Percentiles rank a stretch among this genome's conserved stretches.
Conservation (phyloP, 306 rosid species). For the Medicago truncatula region DNA sequence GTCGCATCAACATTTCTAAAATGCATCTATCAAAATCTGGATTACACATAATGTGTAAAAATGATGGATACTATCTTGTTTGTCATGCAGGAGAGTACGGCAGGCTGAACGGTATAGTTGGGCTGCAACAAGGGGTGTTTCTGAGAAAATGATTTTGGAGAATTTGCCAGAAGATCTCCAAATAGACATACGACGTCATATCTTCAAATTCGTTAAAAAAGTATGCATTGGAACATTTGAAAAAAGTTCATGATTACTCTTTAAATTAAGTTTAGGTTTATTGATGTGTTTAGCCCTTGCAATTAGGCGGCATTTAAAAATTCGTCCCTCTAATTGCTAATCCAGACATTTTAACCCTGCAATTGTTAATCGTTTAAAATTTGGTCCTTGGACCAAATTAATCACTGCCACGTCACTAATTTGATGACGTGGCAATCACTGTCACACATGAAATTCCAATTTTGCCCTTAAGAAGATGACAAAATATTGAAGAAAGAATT, state of each 20-base stretch:
- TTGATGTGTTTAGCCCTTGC: no score
- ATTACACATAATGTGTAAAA: background rate
- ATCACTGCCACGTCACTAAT: no score
- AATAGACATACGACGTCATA: constrained; percentile 82
- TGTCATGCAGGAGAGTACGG: constrained; percentile 64
- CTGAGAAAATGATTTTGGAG: constrained; percentile 74
- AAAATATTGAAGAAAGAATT: no score
- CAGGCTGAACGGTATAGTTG: constrained; percentile 77
- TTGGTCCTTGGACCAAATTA: no score
- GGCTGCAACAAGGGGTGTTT: constrained; percentile 90
- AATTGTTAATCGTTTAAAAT: no score
- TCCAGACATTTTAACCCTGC: no score
- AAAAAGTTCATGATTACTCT: background rate
- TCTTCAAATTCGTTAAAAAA: constrained; percentile 48
- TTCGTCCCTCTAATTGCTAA: no score
- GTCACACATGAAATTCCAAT: no score
- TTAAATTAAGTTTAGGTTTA: no score
- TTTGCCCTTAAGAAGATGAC: no score
- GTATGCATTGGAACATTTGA: constrained; percentile 29
- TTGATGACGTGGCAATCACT: no score
- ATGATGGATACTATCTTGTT: constrained; percentile 14
- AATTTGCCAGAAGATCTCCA: constrained; percentile 86
- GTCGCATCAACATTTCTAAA: background rate
- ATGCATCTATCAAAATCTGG: background rate
- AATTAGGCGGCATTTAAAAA: no score